Evolutionary conservation across 2,329 filamentous ascomycete species (phyloP), one percentile per base, ranked within the genome.

Genomic region (Shiraia sp.): DNA sequence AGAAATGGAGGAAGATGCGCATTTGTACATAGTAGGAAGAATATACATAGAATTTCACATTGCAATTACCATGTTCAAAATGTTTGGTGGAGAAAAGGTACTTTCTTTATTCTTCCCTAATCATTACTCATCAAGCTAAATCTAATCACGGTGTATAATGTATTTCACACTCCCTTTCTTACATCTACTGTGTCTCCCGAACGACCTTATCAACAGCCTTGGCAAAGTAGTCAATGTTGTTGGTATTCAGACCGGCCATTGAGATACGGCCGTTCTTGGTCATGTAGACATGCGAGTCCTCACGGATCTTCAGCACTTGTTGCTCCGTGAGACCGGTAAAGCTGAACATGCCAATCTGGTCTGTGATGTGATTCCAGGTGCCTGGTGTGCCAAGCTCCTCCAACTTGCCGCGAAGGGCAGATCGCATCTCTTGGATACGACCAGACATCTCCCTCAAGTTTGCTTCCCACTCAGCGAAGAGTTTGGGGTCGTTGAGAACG

Each of bases 271-370:
- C 93, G 66, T 99, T 99, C 82, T 96, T 96, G 55, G 92, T 97
- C 76, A 92, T 91, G 75, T 93, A 93, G 39, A 93, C 79, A 69
- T 93, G 88, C 45, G 78, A 81, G 36, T 88, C 81, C 47, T 82
- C 77, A 37, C 85, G 79, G 48, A 93, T 74, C 72, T 82, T 83
- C 56, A 80, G 57, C 6, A 92, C 88, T 68, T 93, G 88, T 49
- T 80, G 67, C 73, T 90, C 87, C 10, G 70, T 80, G 67, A 95
- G 73, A 10, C 89, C 89, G 1, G 89, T 95, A 71, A 95, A 99
- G 70, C 86, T 92, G 76, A 99, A 99, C 93, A 99, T 99, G 75
- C 93, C 93, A 66, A 99, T 99, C 79, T 99, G 93, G 62, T 95
- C 88, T 12, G 91, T 96, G 69, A 99, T 95, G 74, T 99, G 93